phyloP scores from a whole-genome alignment of 139 green algal species.

The Coelastrella sp. region DNA sequence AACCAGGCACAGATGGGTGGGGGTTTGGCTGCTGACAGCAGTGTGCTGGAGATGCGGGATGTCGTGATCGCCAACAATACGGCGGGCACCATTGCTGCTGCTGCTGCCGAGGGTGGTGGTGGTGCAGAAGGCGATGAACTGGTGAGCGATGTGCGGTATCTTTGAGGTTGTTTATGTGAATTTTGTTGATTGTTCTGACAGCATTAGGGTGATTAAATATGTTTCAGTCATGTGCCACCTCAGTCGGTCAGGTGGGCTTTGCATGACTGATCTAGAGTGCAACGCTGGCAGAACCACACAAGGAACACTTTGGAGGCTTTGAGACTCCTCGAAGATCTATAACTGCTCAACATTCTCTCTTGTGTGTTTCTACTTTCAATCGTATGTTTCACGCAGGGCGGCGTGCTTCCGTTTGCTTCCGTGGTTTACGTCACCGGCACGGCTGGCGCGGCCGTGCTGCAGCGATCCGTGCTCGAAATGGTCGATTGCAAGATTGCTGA shows the following conservation, averaged over 20 bases:
- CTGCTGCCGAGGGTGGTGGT: too few relatives aligned
- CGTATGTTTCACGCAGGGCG: too few relatives aligned
- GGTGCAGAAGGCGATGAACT: too few relatives aligned
- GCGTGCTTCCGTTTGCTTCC: background rate
- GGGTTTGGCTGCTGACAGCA: background rate
- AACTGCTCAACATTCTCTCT: background rate
- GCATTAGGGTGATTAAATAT: too few relatives aligned
- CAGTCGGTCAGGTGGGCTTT: too few relatives aligned
- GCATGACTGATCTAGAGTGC: too few relatives aligned
- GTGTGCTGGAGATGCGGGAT: background rate
- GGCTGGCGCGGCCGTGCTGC: conserved; percentile 3
- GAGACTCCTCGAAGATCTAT: too few relatives aligned
- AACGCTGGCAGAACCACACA: too few relatives aligned
- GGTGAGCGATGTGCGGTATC: too few relatives aligned
- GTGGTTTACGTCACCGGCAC: background rate
- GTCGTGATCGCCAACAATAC: background rate
- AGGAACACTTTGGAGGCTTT: too few relatives aligned
- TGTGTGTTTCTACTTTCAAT: background rate
- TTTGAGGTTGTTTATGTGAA: background rate
- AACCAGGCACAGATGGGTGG: conserved; percentile 6
- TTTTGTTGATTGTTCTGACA: background rate
- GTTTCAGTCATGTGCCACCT: too few relatives aligned
- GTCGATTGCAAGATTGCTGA: background rate
- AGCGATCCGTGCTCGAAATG: background rate
- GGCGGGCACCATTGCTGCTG: background rate